Evolutionary conservation across 768 basidiomycete species (phyloP).

Genomic region (Lenzites betulinus): DNA sequence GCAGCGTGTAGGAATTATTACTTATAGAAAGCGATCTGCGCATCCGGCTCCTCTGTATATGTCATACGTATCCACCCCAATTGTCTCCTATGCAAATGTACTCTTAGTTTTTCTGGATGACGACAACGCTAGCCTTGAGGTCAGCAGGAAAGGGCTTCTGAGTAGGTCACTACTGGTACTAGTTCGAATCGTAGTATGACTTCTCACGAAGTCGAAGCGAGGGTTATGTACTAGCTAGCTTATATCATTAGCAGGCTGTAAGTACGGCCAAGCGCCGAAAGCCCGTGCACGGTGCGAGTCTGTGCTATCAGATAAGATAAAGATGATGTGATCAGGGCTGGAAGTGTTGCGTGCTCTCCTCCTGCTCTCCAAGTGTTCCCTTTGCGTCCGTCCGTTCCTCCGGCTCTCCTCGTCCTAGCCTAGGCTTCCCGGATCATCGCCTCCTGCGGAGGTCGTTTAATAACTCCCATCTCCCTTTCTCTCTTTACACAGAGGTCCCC

Average conservation of each 20-base stretch:
- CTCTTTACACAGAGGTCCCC: background rate
- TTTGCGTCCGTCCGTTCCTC: background rate
- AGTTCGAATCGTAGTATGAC: no score
- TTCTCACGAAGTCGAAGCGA: no score
- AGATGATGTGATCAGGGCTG: conserved; percentile 4
- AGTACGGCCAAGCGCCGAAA: background rate
- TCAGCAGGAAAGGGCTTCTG: no score
- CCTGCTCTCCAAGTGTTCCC: background rate
- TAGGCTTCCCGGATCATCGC: background rate
- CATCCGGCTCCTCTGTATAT: background rate
- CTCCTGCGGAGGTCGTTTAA: conserved; percentile 20
- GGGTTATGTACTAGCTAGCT: no score
- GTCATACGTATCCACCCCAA: background rate
- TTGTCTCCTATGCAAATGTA: background rate
- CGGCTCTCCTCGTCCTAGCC: background rate
- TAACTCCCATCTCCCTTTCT: background rate
- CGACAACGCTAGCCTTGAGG: no score
- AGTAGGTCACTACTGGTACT: no score
- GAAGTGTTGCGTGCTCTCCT: conserved; percentile 5
- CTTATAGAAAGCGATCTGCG: background rate
- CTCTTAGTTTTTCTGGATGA: background rate
- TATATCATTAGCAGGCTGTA: no score
- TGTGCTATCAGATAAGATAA: conserved; percentile 20
- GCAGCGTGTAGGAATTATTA: background rate
- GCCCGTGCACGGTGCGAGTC: no score